Base-by-base conservation (phyloP, 2,329 filamentous ascomycete species). In the Rosellinia necatrix region DNA sequence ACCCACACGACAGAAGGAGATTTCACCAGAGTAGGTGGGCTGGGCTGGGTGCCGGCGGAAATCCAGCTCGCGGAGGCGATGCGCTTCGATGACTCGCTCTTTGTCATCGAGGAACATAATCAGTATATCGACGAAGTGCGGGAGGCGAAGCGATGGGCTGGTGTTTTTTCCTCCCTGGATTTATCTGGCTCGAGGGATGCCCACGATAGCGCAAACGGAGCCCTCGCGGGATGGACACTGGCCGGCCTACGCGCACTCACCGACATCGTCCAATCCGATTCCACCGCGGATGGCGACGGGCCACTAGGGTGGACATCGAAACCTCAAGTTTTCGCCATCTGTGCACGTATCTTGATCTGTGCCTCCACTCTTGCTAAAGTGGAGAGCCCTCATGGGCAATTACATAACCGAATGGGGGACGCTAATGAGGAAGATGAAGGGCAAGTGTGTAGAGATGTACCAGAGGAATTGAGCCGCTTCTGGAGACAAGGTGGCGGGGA, bases 21-120 rank as follows among this genome's bases (percentile, higher is more conserved):
- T 25, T 41, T 44, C 41, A 53, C 49, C 48, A 47, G 41, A 35
- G 44, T 60, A 8, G 25, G 15, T 27, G 43, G 37, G 58, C 5
- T 56, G 42, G 32, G 60, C 43, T 68, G 66, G 66, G 32, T 38
- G 13, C 46, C 66, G 0, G 74, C 76, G 0, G 66, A 68, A 21
- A 47, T 63, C 1, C 76, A 80, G 53, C 73, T 87, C 17, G 58
- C 67, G 3, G 60, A 69, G 7, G 79, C 81, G 3, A 70, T 84
- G 66, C 72, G 75, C 52, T 76, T 81, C 64, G 83, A 90, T 67
- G 83, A 86, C 60, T 79, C 86, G 3, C 81, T 99, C 0, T 99
- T 99, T 70, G 87, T 83, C 0, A 81, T 91, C 53, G 94, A 99
- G 73, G 92, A 96, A 70, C 92, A 96, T 70, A 99, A 99, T 69